These are phyloP conservation scores for Hyaloscypha hepaticicola DNA, from an alignment of 495 filamentous ascomycete species.

Conservation along the genomic window DNA sequence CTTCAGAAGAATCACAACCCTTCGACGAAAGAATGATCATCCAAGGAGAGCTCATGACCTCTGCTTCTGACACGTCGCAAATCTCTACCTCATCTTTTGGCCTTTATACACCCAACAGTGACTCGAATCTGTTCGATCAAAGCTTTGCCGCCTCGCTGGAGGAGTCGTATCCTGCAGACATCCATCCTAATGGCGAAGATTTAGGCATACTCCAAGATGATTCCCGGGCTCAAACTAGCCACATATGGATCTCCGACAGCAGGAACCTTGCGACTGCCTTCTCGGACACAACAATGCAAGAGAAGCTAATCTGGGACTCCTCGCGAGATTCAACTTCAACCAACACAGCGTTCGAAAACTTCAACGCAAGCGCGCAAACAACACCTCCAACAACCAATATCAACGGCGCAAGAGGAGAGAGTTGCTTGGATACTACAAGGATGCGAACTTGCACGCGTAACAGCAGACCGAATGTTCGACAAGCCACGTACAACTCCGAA, in stretches of 20 bases:
- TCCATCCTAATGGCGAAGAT: not conserved
- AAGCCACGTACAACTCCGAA: not conserved
- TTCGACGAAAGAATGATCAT: not conserved
- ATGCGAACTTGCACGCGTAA: not conserved
- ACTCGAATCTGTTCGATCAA: not conserved
- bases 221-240: not conserved
- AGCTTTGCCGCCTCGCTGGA: not conserved
- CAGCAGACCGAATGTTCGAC: not conserved
- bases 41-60: not conserved
- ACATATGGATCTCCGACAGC: not conserved
- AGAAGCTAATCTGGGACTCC: not conserved
- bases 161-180: not conserved
- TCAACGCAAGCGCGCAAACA: not conserved
- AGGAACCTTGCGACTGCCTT: not conserved
- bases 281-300: not conserved
- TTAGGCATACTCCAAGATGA: not conserved
- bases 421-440: not conserved
- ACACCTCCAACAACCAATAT: not conserved
- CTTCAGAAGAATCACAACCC: not conserved
- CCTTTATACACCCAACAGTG: not conserved
- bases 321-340: not conserved
- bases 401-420: slow-evolving; percentile 1
- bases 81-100: not conserved
- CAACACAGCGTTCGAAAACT: slow-evolving; percentile 1
- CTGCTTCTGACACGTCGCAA: not conserved